Base-by-base conservation (phyloP, 2,329 filamentous ascomycete genomes). In the Penicillium sp. region DNA sequence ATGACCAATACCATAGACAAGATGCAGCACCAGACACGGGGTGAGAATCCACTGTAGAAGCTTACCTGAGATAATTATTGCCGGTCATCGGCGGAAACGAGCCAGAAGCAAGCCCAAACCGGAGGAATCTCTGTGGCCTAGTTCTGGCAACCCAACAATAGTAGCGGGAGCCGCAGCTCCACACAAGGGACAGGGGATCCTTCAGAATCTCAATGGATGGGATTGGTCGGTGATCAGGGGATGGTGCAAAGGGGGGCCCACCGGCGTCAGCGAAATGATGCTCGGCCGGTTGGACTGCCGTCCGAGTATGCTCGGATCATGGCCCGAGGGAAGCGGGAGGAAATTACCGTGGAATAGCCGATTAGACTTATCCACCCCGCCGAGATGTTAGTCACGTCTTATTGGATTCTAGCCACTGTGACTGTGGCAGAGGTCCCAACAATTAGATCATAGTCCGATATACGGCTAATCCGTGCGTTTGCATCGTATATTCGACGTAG, bases 1-100 rank as follows among this genome's bases (percentile, higher is more conserved):
- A 34, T 6, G 27, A 45, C 46, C 46, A 54, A 39, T 49, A 18
- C 46, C 18, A 34, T 21, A 3, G 1, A 12, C 6, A 3, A 23
- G 23, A 31, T 13, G 16, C 6, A 25, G 31, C 39, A 44, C 46
- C 10, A 45, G 46, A 4, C 5, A 31, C 35, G 3, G 38, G 15
- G 38, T 5, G 18, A 10, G 10, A 46, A 21, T 21, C 32, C 18
- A 32, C 42, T 29, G 7, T 7, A 25, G 15, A 44, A 41, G 51
- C 31, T 46, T 45, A 46, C 27, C 15, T 50, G 31, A 50, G 21
- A 45, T 25, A 27, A 21, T 46, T 41, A 63, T 41, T 44, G 55
- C 62, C 62, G 62, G 62, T 65, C 52, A 54, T 64, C 62, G 61
- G 61, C 61, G 58, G 44, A 58, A 57, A 52, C 15, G 27, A 12